Percentiles rank a stretch among this genome's conserved stretches.
phyloP scores from a whole-genome alignment of 2,329 filamentous ascomycete species.

The Fusarium anguioides region DNA sequence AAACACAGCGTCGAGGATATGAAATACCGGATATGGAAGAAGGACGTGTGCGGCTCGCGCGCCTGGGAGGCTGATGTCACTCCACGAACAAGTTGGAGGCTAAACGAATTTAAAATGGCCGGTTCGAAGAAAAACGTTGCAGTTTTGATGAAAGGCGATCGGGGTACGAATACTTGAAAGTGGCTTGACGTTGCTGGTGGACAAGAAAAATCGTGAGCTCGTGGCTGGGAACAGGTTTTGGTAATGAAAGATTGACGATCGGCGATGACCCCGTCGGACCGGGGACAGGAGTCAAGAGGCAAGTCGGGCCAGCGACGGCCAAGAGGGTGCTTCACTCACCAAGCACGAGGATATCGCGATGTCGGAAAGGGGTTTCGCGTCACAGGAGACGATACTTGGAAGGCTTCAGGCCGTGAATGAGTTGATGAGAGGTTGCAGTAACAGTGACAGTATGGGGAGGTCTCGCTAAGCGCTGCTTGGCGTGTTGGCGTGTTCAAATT shows the following conservation, averaged over 20 bases:
- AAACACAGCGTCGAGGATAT: slow-evolving; percentile 34
- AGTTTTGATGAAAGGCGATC: slow-evolving; percentile 17
- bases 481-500: slow-evolving; percentile 48
- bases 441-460: slow-evolving; percentile 42
- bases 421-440: slow-evolving; percentile 47
- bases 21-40: slow-evolving; percentile 32
- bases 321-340: slow-evolving; percentile 40
- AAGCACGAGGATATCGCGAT: slow-evolving; percentile 44
- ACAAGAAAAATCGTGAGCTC: slow-evolving; percentile 40
- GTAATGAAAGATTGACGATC: slow-evolving; percentile 33
- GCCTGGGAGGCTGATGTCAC: slow-evolving; percentile 36
- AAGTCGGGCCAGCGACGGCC: slow-evolving; percentile 33
- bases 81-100: slow-evolving; percentile 28
- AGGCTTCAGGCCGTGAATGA: slow-evolving; percentile 39
- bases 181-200: slow-evolving; percentile 29
- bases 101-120: slow-evolving; percentile 4
- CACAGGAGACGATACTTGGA: slow-evolving; percentile 40
- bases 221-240: slow-evolving; percentile 38
- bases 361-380: slow-evolving; percentile 38
- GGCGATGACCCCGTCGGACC: slow-evolving; percentile 24
- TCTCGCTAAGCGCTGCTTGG: slow-evolving; percentile 51
- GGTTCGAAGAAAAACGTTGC: slow-evolving; percentile 1
- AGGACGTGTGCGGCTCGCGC: slow-evolving; percentile 39
- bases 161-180: slow-evolving; percentile 16
- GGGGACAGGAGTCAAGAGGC: slow-evolving; percentile 22